A percentile compares a stretch with the other conserved stretches of the same genome.
Conservation (phyloP, 2,329 filamentous ascomycete genomes). For the Beauveria pseudobassiana region DNA sequence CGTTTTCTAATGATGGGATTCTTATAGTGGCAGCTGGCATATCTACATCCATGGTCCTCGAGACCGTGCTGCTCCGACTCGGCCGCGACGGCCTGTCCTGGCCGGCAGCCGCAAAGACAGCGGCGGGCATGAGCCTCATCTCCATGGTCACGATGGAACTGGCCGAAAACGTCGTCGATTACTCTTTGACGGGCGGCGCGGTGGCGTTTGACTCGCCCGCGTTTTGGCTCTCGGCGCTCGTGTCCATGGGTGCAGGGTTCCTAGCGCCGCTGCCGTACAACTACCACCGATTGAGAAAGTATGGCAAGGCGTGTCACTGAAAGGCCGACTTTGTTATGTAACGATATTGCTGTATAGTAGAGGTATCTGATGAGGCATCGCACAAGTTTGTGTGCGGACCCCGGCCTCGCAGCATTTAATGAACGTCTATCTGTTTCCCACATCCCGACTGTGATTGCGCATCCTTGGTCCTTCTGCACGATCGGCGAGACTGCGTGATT, state of each 20-base stretch:
- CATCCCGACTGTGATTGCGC: neutral
- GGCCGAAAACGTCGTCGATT: constrained; percentile 48
- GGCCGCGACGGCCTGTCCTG: constrained; percentile 42
- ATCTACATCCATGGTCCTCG: constrained; percentile 42
- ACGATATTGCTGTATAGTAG: neutral
- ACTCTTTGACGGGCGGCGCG: constrained; percentile 43
- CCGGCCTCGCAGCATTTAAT: neutral
- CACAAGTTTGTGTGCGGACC: neutral
- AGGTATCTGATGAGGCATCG: neutral
- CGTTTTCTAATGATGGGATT: no score
- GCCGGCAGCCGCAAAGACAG: constrained; percentile 39
- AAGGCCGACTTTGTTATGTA: neutral
- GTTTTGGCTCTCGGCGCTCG: constrained; percentile 44
- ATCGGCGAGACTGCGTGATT: neutral
- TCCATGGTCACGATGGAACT: constrained; percentile 53
- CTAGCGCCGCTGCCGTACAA: constrained; percentile 47
- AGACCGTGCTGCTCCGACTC: constrained; percentile 41
- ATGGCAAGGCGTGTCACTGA: constrained; percentile 41
- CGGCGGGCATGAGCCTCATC: constrained; percentile 50
- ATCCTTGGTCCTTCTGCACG: neutral
- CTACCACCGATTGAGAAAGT: constrained; percentile 39
- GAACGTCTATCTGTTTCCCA: neutral
- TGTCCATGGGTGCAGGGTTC: constrained; percentile 37
- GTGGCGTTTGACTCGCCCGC: constrained; percentile 37
- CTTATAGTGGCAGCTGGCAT: constrained; percentile 43